phyloP scores from a whole-genome alignment of 352 stramenopile species.

The Phytophthora palmivora region DNA sequence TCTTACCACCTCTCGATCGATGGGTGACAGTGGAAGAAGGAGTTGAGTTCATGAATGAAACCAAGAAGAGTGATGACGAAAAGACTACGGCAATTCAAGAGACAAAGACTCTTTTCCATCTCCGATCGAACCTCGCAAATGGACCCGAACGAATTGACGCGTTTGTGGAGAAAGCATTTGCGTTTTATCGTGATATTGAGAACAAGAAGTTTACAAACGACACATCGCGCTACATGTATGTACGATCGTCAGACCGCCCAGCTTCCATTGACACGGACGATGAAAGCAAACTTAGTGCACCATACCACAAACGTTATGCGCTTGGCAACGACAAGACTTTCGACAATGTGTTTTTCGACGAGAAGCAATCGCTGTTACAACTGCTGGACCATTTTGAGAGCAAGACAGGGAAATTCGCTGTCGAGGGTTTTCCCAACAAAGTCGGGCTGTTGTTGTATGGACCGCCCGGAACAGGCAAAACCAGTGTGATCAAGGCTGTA shows the following conservation, averaged over 20 bases:
- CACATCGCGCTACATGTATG: constrained; percentile 57
- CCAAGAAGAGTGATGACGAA: constrained; percentile 28
- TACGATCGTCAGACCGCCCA: constrained; percentile 25
- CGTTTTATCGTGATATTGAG: constrained; percentile 42
- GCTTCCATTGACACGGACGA: constrained; percentile 15
- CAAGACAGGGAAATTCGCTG: constrained; percentile 83
- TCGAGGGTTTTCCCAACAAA: constrained; percentile 92
- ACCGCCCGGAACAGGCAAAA: constrained; percentile 89
- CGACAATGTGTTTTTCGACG: constrained; percentile 86
- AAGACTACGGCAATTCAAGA: constrained; percentile 29
- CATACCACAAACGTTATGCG: constrained; percentile 74
- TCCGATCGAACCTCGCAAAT: constrained; percentile 28
- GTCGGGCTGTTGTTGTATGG: constrained; percentile 85
- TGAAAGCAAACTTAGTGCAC: constrained; percentile 16
- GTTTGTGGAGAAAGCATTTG: constrained; percentile 45
- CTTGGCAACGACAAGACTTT: constrained; percentile 90
- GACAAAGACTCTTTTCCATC: constrained; percentile 34
- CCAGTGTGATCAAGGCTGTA: constrained; percentile 87
- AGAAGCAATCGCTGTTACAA: constrained; percentile 77
- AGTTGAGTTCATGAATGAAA: constrained; percentile 52
- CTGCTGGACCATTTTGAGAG: constrained; percentile 79
- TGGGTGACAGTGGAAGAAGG: constrained; percentile 51
- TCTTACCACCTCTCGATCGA: constrained; percentile 39
- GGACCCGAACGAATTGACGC: constrained; percentile 44
- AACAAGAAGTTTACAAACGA: constrained; percentile 46